Conservation (phyloP, 495 filamentous ascomycete species). For the Hypoxylon rickii region DNA sequence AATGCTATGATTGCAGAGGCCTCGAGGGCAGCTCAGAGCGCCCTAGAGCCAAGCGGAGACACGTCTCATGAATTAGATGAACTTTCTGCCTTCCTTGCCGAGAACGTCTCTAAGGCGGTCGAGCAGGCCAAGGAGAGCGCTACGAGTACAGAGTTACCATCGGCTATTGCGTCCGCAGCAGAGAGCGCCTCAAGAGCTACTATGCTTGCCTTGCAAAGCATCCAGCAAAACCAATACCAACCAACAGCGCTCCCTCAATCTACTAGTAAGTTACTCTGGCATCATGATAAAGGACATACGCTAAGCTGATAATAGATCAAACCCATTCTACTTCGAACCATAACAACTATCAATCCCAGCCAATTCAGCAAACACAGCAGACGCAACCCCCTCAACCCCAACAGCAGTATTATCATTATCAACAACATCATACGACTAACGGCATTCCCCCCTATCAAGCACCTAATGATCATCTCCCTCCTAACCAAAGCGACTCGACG, state of each 20-base stretch:
- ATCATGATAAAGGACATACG: background rate
- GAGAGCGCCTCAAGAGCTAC: constrained; percentile 41
- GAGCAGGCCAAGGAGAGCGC: constrained; percentile 37
- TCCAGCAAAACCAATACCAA: constrained; percentile 42
- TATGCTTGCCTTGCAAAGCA: constrained; percentile 39
- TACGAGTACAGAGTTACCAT: constrained; percentile 32
- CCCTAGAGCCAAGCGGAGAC: constrained; percentile 17
- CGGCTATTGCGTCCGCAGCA: constrained; percentile 38
- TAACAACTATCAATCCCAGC: constrained; percentile 42
- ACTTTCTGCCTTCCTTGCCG: constrained; percentile 38
- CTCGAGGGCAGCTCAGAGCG: constrained; percentile 37
- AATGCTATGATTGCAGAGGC: constrained; percentile 40
- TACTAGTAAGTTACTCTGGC: constrained; percentile 29
- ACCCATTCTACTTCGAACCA: constrained; percentile 24
- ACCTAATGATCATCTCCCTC: constrained; percentile 54
- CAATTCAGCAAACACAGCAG: constrained; percentile 30
- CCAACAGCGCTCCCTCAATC: constrained; percentile 39
- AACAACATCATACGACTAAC: constrained; percentile 23
- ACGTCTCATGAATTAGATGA: constrained; percentile 30
- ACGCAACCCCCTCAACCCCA: constrained; percentile 15
- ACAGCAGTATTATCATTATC: constrained; percentile 34
- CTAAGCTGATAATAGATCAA: constrained; percentile 20
- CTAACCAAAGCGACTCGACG: constrained; percentile 75
- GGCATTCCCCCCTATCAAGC: constrained; percentile 33
- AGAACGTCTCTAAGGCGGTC: constrained; percentile 40